phyloP scores from a whole-genome alignment of 371 early-diverging fungal species.

The Lichtheimia ornata region DNA sequence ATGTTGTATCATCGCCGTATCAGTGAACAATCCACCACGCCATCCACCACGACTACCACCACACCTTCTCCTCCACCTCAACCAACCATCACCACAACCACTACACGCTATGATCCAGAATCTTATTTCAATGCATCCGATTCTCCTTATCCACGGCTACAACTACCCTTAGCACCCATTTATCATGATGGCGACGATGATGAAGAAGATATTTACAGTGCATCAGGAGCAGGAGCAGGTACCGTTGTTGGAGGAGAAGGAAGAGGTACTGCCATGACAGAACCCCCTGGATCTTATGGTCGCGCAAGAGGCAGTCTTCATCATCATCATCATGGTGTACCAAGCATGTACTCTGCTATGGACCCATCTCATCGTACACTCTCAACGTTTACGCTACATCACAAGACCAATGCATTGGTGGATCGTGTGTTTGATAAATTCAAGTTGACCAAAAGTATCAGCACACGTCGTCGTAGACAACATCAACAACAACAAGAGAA shows the following conservation, averaged over 20 bases:
- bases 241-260: too few relatives aligned
- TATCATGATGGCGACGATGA: slow-evolving; percentile 9
- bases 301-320: too few relatives aligned
- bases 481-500: neutral
- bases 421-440: slow-evolving; percentile 15
- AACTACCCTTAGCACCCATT: slow-evolving; percentile 1
- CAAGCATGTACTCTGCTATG: too few relatives aligned
- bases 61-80: slow-evolving; percentile 5
- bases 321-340: too few relatives aligned
- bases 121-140: neutral
- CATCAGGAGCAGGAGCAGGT: too few relatives aligned
- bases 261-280: too few relatives aligned
- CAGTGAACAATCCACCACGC: slow-evolving; percentile 14
- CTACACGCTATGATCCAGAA: neutral
- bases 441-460: slow-evolving; percentile 7
- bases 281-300: too few relatives aligned
- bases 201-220: too few relatives aligned
- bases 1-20: neutral
- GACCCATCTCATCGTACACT: slow-evolving; percentile 1
- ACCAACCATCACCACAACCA: neutral
- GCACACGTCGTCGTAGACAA: neutral
- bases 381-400: slow-evolving; percentile 9
- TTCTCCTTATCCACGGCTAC: neutral
- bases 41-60: neutral
- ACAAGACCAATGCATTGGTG: slow-evolving; percentile 15